Conservation (phyloP, 2,329 filamentous ascomycete genomes). For the Coniochaeta hoffmannii region DNA sequence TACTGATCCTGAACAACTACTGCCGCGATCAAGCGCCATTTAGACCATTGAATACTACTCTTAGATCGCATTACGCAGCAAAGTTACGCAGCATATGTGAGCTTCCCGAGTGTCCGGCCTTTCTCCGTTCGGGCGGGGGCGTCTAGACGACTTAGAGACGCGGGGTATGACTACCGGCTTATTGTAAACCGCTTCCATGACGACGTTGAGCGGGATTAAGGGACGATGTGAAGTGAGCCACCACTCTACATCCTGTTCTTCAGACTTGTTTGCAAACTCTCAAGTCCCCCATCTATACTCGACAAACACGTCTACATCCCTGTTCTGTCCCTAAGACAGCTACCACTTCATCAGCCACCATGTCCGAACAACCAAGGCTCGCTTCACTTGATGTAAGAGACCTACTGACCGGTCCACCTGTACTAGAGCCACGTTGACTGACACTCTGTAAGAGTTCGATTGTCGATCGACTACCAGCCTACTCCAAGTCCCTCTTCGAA, state of each 20-base stretch:
- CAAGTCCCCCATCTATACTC: background rate
- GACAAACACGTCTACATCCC: background rate
- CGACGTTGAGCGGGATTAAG: background rate
- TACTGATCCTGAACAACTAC: no score
- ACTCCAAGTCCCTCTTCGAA: conserved; percentile 67
- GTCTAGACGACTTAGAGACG: background rate
- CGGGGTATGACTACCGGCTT: background rate
- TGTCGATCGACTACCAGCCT: conserved; percentile 59
- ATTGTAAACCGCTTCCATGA: background rate
- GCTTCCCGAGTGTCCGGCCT: conserved; percentile 16
- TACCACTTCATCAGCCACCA: conserved; percentile 5
- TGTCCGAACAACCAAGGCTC: conserved; percentile 17
- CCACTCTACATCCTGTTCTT: conserved; percentile 9
- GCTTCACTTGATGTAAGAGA: conserved; percentile 30
- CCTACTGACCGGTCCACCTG: background rate
- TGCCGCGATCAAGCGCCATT: no score
- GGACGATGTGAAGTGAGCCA: background rate
- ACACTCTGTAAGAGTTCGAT: conserved; percentile 37
- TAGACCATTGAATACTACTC: background rate
- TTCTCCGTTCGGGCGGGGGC: conserved; percentile 3
- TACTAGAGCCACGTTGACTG: background rate
- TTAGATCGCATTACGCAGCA: background rate
- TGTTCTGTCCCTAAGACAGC: background rate
- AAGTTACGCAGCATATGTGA: background rate
- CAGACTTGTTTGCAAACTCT: conserved; percentile 8